A percentile compares a stretch with the other conserved stretches of the same genome.
phyloP scores from a whole-genome alignment of 208 protist genomes.

The Trypanosoma mega region DNA sequence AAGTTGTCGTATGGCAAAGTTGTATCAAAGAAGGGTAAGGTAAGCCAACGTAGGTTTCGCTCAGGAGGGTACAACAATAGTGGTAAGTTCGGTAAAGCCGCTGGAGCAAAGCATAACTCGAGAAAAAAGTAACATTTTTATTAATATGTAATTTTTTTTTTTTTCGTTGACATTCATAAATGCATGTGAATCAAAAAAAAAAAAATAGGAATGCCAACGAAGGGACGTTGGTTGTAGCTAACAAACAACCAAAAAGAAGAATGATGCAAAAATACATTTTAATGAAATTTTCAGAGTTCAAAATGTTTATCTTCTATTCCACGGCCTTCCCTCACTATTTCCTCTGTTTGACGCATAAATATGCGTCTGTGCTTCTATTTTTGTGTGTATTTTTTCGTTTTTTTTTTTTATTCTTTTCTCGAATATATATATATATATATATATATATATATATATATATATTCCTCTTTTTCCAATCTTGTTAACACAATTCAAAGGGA shows the following conservation, averaged over 20 bases:
- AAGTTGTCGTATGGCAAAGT: constrained; percentile 82
- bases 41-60: constrained; percentile 69
- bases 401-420: constrained; percentile 10
- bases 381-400: background rate
- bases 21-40: constrained; percentile 49
- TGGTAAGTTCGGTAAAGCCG: constrained; percentile 71
- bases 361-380: background rate
- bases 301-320: no score
- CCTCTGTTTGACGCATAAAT: no score
- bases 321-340: no score
- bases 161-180: background rate
- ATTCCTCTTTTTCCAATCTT: background rate
- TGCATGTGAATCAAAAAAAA: background rate
- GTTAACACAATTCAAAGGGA: background rate
- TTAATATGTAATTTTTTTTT: background rate
- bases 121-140: constrained; percentile 33
- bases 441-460: constrained; percentile 8
- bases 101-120: constrained; percentile 57
- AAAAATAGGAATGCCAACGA: no score
- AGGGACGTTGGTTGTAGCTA: no score
- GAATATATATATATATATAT: constrained; percentile 8
- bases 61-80: constrained; percentile 79
- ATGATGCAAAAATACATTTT: no score
- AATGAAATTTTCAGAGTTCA: no score
- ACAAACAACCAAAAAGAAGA: background rate